Base-by-base conservation (phyloP, 2,329 filamentous ascomycete genomes). In the Pseudogymnoascus sp. region DNA sequence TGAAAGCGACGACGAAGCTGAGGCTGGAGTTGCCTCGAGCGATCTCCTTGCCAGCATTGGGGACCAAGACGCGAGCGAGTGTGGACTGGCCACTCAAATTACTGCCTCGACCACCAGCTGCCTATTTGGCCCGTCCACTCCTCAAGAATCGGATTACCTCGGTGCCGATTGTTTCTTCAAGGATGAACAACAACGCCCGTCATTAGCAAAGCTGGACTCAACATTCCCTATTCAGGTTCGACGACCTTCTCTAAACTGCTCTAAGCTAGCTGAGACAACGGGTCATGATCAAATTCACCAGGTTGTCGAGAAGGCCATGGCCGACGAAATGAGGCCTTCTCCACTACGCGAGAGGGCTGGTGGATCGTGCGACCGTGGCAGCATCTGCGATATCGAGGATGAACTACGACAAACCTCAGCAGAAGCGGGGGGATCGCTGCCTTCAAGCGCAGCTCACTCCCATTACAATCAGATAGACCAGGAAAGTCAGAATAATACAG, bases 1-100 rank as follows among this genome's bases (percentile, higher is more conserved):
- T n/a, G n/a, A n/a, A n/a, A n/a, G n/a, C n/a, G n/a, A n/a, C n/a
- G n/a, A n/a, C 41, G 62, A 66, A 65, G 23, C 64, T 61, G 25
- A 66, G 64, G 3, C 62, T 59, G 9, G 64, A 62, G 16, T 60
- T 60, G 11, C 63, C 35, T 58, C 64, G 61, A 45, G 23, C 23
- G 41, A 45, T 19, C 5, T 1, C 41, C 8, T 63, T 38, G 65
- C 66, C 7, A 28, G 33, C n/a, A 35, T 35, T 2, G 33, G 1
- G 4, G 33, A 35, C n/a, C 14, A 45, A 45, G 41, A 45, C n/a
- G 41, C 41, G 5, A 45, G 41, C 41, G 41, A 45, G 41, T 8
- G 1, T 22, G 41, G 5, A 12, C 23, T 45, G n/a, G 41, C 41
- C 41, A 6, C 58, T 60, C 58, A 41, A 22, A 9, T 12, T 23